Percentiles rank a stretch among this genome's conserved stretches.
Conservation (phyloP, 2,329 filamentous ascomycete species). For the Fusarium sp. region DNA sequence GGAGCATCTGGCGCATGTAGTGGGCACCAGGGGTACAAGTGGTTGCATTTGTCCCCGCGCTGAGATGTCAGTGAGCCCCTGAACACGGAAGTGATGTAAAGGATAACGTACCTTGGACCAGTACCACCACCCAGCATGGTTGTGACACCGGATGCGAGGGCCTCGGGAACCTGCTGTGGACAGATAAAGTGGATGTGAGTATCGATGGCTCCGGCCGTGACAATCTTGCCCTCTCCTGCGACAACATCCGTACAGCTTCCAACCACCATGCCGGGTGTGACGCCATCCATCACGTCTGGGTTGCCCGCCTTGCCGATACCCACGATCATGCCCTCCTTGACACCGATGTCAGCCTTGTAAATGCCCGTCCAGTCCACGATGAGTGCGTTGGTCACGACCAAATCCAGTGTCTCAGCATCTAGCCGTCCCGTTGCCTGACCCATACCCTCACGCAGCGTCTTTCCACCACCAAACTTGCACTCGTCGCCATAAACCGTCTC, state of each 20-base stretch:
- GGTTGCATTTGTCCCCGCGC: conserved; percentile 89
- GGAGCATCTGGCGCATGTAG: conserved; percentile 89
- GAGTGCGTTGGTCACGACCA: conserved; percentile 89
- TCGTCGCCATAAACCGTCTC: conserved; percentile 89
- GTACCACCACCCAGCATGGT: conserved; percentile 92
- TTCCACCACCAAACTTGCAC: conserved; percentile 94
- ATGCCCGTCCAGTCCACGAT: conserved; percentile 94
- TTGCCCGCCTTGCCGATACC: conserved; percentile 96
- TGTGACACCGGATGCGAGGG: conserved; percentile 87
- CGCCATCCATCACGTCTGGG: conserved; percentile 95
- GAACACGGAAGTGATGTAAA: neutral
- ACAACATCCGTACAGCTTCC: conserved; percentile 93
- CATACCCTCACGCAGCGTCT: conserved; percentile 95
- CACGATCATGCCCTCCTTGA: conserved; percentile 87
- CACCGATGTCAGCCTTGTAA: conserved; percentile 95
- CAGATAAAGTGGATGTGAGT: conserved; percentile 96
- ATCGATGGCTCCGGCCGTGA: conserved; percentile 92
- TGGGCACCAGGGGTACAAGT: conserved; percentile 91
- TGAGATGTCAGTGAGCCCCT: conserved; percentile 48
- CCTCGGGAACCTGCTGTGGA: conserved; percentile 88
- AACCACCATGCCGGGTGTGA: conserved; percentile 81
- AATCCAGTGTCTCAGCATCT: conserved; percentile 80
- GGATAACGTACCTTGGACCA: conserved; percentile 76
- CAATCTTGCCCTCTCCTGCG: conserved; percentile 88
- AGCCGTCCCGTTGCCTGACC: conserved; percentile 85